A percentile compares a stretch with the other conserved stretches of the same genome.
Evolutionary conservation across 805 yeast species (phyloP).

Genomic region (Hanseniaspora thailandica): DNA sequence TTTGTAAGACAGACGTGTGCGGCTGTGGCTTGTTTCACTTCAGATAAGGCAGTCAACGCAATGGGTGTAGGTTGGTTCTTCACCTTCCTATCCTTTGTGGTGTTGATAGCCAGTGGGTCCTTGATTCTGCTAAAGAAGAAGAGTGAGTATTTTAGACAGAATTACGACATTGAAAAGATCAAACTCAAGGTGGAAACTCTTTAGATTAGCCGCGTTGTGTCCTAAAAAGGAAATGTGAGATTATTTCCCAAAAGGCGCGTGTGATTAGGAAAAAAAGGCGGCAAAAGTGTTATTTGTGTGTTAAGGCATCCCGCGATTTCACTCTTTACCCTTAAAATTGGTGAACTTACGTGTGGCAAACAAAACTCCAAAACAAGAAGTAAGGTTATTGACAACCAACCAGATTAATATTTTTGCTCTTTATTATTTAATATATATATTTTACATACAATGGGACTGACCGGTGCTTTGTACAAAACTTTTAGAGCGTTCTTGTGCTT

Average conservation of each 20-base stretch:
- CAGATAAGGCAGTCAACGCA: constrained; percentile 57
- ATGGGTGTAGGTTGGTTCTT: constrained; percentile 62
- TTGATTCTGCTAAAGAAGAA: constrained; percentile 39
- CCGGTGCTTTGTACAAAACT: constrained; percentile 3
- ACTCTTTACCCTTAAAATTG: too few relatives aligned
- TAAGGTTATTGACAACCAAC: too few relatives aligned
- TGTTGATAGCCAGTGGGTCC: constrained; percentile 34
- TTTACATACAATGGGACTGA: neutral
- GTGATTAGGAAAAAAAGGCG: too few relatives aligned
- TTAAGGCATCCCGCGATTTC: too few relatives aligned
- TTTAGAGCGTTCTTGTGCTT: constrained; percentile 18
- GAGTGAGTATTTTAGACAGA: constrained; percentile 55
- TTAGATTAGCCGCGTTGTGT: neutral
- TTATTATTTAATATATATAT: too few relatives aligned
- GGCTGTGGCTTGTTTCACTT: constrained; percentile 61
- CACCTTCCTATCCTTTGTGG: constrained; percentile 52
- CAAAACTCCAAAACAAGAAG: too few relatives aligned
- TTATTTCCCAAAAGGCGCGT: too few relatives aligned
- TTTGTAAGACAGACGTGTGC: constrained; percentile 62
- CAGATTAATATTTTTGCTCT: too few relatives aligned
- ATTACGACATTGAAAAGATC: constrained; percentile 44
- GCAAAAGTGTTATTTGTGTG: too few relatives aligned
- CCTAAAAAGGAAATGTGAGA: neutral
- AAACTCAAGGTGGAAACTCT: constrained; percentile 33
- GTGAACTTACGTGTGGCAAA: too few relatives aligned